A percentile compares a stretch with the other conserved stretches of the same genome.
phyloP scores from a whole-genome alignment of 2,329 filamentous ascomycete genomes.

The Cytospora leucostoma region DNA sequence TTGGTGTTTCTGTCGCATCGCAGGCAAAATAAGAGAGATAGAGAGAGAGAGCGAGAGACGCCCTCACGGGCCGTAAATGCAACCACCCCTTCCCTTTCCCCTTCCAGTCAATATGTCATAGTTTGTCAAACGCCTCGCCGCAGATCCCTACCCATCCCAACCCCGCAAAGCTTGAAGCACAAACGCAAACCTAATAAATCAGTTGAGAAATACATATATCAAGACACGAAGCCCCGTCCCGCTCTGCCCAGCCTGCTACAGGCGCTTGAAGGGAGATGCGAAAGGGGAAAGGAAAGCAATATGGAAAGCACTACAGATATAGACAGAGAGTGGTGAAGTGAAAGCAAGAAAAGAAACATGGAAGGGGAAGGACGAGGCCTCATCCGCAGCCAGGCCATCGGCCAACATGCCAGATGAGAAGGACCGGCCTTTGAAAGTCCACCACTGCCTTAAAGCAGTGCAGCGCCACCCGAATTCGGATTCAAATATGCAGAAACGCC shows the following conservation, averaged over 20 bases:
- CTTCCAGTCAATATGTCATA: neutral
- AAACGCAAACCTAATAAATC: neutral
- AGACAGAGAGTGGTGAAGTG: neutral
- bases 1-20: neutral
- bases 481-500: conserved; percentile 8
- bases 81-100: neutral
- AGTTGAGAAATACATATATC: neutral
- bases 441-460: conserved; percentile 23
- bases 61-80: conserved; percentile 8
- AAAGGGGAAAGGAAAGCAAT: neutral
- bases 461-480: neutral
- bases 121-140: conserved; percentile 15
- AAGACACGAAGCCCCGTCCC: neutral
- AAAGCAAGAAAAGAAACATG: neutral
- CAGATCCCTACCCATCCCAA: neutral
- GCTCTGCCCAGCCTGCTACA: neutral
- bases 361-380: neutral
- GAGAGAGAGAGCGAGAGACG: neutral
- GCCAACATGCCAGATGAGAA: neutral
- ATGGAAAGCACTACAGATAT: neutral
- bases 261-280: neutral
- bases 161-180: no score
- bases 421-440: neutral
- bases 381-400: neutral
- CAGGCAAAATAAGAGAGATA: neutral